Evolutionary conservation across 352 stramenopile species (phyloP).

Genomic region (Globisporangium perplexum): DNA sequence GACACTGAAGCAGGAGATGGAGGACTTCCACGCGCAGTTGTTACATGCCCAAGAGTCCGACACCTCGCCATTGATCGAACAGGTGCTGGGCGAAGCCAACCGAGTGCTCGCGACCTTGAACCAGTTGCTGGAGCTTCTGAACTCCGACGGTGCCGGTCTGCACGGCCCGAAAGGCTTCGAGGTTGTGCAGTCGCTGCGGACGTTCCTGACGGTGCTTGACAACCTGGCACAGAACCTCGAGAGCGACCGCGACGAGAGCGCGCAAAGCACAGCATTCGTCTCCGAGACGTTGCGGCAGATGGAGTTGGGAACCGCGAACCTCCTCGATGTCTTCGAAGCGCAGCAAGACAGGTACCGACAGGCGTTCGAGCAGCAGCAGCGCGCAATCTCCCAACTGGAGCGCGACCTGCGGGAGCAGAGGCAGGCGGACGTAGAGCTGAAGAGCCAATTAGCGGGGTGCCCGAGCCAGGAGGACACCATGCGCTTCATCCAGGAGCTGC

Average conservation of each 20-base stretch:
- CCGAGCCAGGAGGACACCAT: constrained; percentile 64
- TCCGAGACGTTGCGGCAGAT: constrained; percentile 44
- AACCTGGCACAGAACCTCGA: constrained; percentile 18
- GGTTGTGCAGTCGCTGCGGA: constrained; percentile 41
- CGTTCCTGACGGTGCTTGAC: constrained; percentile 33
- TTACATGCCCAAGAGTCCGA: neutral
- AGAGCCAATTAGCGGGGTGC: constrained; percentile 33
- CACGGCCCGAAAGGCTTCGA: constrained; percentile 10
- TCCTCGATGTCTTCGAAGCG: constrained; percentile 46
- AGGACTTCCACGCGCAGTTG: constrained; percentile 24
- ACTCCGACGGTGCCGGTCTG: constrained; percentile 7
- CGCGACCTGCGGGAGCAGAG: constrained; percentile 37
- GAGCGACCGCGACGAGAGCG: constrained; percentile 14
- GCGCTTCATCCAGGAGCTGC: constrained; percentile 40
- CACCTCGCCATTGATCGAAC: constrained; percentile 16
- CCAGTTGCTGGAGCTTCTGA: constrained; percentile 14
- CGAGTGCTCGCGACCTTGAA: constrained; percentile 28
- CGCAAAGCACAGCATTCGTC: constrained; percentile 21
- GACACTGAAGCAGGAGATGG: constrained; percentile 26
- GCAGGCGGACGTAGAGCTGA: constrained; percentile 36
- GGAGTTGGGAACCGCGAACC: constrained; percentile 51
- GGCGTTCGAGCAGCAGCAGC: constrained; percentile 31
- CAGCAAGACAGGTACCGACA: constrained; percentile 48
- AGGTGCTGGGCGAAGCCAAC: constrained; percentile 26
- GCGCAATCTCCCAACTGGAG: constrained; percentile 33